phyloP scores from a whole-genome alignment of 495 filamentous ascomycete genomes.

The Penicillium paradoxum region DNA sequence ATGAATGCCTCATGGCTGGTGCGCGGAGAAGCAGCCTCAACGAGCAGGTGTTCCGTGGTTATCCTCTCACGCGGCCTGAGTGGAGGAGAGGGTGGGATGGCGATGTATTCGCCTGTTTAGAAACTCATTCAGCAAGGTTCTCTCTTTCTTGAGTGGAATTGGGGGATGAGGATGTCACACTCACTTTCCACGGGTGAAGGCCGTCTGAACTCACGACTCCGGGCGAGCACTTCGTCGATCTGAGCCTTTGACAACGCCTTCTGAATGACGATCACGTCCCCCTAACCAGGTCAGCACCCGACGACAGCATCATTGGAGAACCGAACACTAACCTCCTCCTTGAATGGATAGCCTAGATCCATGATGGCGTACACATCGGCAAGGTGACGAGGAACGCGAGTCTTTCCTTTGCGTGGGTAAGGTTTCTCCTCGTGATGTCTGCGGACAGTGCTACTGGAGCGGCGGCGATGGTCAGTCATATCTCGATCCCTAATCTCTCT shows the following conservation, averaged over 20 bases:
- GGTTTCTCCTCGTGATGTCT: conserved; percentile 44
- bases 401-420: conserved; percentile 82
- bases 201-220: conserved; percentile 62
- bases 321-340: conserved; percentile 62
- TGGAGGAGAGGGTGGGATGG: conserved; percentile 28
- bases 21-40: conserved; percentile 26
- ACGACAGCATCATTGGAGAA: background rate
- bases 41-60: conserved; percentile 26
- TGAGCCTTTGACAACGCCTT: conserved; percentile 81
- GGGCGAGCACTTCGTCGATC: conserved; percentile 79
- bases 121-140: background rate
- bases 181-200: conserved; percentile 28
- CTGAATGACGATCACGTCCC: conserved; percentile 69
- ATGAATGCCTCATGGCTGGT: conserved; percentile 26
- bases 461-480: conserved; percentile 35
- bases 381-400: conserved; percentile 71
- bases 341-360: conserved; percentile 78
- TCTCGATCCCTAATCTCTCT: conserved; percentile 54
- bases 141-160: background rate
- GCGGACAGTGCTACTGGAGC: conserved; percentile 39
- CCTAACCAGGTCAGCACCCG: conserved; percentile 40
- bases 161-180: conserved; percentile 13
- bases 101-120: conserved; percentile 25
- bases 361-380: conserved; percentile 73
- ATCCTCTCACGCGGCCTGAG: conserved; percentile 25